A percentile compares a stretch with the other conserved stretches of the same genome.
These are phyloP conservation scores for Trametes maxima DNA, from an alignment of 768 basidiomycete species.

Conservation along the genomic window DNA sequence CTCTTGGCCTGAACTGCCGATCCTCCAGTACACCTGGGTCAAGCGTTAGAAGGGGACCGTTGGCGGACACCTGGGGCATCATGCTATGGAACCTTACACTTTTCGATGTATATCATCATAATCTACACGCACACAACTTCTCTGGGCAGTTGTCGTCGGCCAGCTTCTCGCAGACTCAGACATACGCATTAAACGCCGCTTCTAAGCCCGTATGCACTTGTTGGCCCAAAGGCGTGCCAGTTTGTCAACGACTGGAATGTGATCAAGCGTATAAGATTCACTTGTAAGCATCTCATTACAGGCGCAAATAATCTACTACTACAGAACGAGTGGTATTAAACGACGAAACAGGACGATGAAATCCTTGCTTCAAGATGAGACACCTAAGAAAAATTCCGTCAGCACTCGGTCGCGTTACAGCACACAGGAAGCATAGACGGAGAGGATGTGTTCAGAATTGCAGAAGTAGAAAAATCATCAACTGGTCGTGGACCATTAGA, in stretches of 20 bases:
- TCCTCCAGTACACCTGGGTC: constrained; percentile 86
- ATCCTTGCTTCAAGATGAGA: too few relatives aligned
- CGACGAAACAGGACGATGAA: too few relatives aligned
- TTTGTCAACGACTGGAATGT: too few relatives aligned
- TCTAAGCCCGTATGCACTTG: too few relatives aligned
- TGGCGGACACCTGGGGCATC: background rate
- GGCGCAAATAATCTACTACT: too few relatives aligned
- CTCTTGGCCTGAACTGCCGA: constrained; percentile 17
- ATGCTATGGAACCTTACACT: constrained; percentile 7
- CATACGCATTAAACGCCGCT: too few relatives aligned
- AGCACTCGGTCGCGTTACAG: background rate
- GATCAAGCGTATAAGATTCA: too few relatives aligned
- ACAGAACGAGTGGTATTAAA: too few relatives aligned
- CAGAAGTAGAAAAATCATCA: constrained; percentile 26
- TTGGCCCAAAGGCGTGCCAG: too few relatives aligned
- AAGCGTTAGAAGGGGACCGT: constrained; percentile 66
- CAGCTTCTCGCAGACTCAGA: too few relatives aligned
- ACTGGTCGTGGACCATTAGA: constrained; percentile 26
- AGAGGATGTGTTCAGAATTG: constrained; percentile 21
- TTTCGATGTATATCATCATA: constrained; percentile 13
- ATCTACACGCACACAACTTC: constrained; percentile 2
- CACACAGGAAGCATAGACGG: background rate
- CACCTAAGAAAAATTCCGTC: background rate
- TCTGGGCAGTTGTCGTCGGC: background rate
- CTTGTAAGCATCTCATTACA: too few relatives aligned